Base-by-base conservation (phyloP, 768 basidiomycete species). In the Russula virescens region DNA sequence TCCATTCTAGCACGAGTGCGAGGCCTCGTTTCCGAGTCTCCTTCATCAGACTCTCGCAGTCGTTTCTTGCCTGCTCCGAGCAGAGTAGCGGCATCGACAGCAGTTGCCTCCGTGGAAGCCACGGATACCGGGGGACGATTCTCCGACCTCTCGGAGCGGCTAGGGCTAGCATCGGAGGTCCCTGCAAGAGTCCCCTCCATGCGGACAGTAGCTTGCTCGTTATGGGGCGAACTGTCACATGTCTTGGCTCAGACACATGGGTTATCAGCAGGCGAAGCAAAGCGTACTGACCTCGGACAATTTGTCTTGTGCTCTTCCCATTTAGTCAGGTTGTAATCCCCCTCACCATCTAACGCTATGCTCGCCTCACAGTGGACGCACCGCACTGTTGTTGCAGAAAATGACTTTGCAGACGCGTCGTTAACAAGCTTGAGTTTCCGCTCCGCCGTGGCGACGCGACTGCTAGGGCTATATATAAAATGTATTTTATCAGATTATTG, bases 301-400 rank as follows among this genome's bases (percentile, higher is more conserved):
- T 64, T 70, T 11, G 68, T 62, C 71, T 88, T 89, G 68, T 90
- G 88, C 46, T 78, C 78, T 48, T 80, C 77, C 88, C 88, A 90
- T 54, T 72, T 78, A 16, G 78, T 75, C 52, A 87, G 71, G 63
- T 84, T 81, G 65, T 84, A 89, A 23, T 87, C 83, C n/a, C 74
- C 73, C 31, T 79, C 78, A 3, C 81, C 79, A 26, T 75, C 77
- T 53, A 85, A 70, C 13, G 62, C 65, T 55, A 89, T 75, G 46
- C 68, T 73, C n/a, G 58, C 64, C 38, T 76, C 75, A 71, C 88
- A 90, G 10, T 73, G 69, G 18, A 71, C 71, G 71, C 88, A 90
- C 21, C 78, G 75, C 23, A 88, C 80, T 60, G 71, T 72, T 40
- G 71, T 70, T 0, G 76, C 59, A 8, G 79, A 75, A 68, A 81